Base-by-base conservation (phyloP, 805 yeast species). In the Yarrowia osloensis region DNA sequence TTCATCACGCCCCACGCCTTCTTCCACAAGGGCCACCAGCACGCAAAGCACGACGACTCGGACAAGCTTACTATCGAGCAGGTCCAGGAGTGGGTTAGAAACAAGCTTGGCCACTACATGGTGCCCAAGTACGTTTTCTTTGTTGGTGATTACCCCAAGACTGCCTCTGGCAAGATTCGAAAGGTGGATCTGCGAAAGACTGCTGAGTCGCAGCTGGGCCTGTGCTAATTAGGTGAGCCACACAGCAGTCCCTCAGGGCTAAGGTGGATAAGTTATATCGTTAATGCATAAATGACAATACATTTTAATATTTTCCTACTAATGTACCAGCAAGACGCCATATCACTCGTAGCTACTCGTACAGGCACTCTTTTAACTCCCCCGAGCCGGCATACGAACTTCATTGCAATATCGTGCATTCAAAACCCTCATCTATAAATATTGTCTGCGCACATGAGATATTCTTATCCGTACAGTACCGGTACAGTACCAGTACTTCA, bases 81-180 rank as follows among this genome's bases (percentile, higher is more conserved):
- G 52, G 62, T 74, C 21, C 65, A 68, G 52, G 68, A 70, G 28
- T 71, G 67, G 66, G 73, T 74, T 46, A 55, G 55, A 31, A 68
- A 61, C 22, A 61, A 68, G 40, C 67, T 74, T 17, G 76, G 76
- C 35, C 75, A 73, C 42, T 74, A 70, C 65, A 70, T 74, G 74
- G 70, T 70, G 22, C 77, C 77, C 17, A 72, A 74, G 65, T 70
- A 72, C 33, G 67, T 74, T 3, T 69, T 67, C 40, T 70, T 69
- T 28, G 73, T 72, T 4, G 66, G 61, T 11, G 75, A 73, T 46
- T 73, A 73, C 54, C 77, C 77, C n/a, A 72, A 73, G 68, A 74
- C 77, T 7, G 75, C 75, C 7, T 66, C 71, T 13, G 77, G 77
- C 5, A 74, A 74, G 63, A 73, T 74, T 44, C 71, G 77, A 35